Evolutionary conservation across 164 flowering plant genomes (phyloP).

Genomic region (Santalum album): DNA sequence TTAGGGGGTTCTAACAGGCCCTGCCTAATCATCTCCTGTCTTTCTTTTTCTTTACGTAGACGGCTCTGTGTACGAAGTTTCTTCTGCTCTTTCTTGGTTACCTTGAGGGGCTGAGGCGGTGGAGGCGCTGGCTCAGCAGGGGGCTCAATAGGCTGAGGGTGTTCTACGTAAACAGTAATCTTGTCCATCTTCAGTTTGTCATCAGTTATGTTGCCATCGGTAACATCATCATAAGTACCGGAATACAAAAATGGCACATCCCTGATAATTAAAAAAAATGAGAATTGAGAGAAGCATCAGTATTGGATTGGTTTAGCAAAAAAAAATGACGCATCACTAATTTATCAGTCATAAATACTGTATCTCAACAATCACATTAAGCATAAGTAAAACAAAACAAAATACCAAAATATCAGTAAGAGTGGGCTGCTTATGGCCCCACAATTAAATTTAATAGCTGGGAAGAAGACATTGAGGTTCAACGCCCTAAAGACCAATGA

Average conservation of each 20-base stretch:
- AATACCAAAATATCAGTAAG: too few relatives aligned
- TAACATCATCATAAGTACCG: conserved; percentile 44
- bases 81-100: conserved; percentile 93
- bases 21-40: conserved; percentile 96
- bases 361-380: too few relatives aligned
- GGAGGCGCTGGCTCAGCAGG: conserved; percentile 96
- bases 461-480: too few relatives aligned
- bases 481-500: too few relatives aligned
- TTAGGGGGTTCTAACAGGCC: conserved; percentile 94
- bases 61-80: conserved; percentile 93
- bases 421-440: too few relatives aligned
- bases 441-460: too few relatives aligned
- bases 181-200: conserved; percentile 62
- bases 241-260: conserved; percentile 53
- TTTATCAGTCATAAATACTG: too few relatives aligned
- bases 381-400: too few relatives aligned
- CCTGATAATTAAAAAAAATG: conserved; percentile 38
- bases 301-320: too few relatives aligned
- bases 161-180: conserved; percentile 77
- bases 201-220: conserved; percentile 24
- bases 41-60: conserved; percentile 77
- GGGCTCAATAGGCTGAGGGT: conserved; percentile 94
- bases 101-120: conserved; percentile 90
- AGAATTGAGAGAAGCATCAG: too few relatives aligned
- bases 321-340: too few relatives aligned